phyloP scores from a whole-genome alignment of 495 filamentous ascomycete genomes.

The Sordaria brevicollis region DNA sequence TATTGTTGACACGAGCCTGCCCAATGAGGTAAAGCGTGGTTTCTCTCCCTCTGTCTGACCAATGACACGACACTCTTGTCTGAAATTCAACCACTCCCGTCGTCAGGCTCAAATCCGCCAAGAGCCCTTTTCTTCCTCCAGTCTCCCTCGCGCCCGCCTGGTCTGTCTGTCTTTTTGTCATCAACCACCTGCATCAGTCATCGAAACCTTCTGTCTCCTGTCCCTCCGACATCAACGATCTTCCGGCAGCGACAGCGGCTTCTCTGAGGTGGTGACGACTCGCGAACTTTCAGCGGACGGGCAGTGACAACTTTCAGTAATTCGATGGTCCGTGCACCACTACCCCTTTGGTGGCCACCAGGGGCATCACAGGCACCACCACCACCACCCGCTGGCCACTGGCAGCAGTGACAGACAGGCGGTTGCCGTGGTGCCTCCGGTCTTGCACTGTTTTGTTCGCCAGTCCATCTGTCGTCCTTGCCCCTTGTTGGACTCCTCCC shows the following conservation, averaged over 20 bases:
- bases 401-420: too few species aligned
- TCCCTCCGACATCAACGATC: background rate
- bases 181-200: too few species aligned
- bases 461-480: background rate
- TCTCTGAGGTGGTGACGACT: background rate
- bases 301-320: background rate
- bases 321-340: background rate
- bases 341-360: background rate
- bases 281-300: background rate
- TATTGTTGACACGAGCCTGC: constrained; percentile 26
- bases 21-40: constrained; percentile 20
- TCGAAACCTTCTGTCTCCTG: too few species aligned
- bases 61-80: constrained; percentile 1
- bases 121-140: background rate
- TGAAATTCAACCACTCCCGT: too few species aligned
- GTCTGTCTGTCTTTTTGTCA: background rate
- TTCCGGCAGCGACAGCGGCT: background rate
- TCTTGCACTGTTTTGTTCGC: background rate
- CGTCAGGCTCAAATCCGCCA: background rate
- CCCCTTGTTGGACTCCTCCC: background rate
- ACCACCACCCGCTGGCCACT: background rate
- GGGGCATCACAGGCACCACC: background rate
- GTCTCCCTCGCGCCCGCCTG: background rate
- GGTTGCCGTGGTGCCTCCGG: background rate
- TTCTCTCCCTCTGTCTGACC: constrained; percentile 13